Percentiles rank a stretch among this genome's conserved stretches.
phyloP scores from a whole-genome alignment of 805 yeast genomes.

The Brettanomyces sp. region DNA sequence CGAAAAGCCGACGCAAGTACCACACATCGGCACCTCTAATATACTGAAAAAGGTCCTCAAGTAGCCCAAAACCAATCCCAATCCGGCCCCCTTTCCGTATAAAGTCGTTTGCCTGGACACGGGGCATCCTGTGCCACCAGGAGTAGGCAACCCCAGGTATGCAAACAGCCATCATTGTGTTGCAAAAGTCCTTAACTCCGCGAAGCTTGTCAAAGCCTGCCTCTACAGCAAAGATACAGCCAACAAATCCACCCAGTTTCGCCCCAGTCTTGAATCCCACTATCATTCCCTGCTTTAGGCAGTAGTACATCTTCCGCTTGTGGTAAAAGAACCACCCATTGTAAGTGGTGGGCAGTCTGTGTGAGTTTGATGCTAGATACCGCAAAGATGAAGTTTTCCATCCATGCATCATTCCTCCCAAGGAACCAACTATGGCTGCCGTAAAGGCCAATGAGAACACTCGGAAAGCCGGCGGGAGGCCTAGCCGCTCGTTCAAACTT shows the following conservation, averaged over 20 bases:
- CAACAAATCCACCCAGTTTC: constrained; percentile 35
- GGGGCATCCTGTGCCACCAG: constrained; percentile 30
- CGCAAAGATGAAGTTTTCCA: constrained; percentile 44
- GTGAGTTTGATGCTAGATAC: constrained; percentile 74
- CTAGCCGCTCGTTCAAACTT: constrained; percentile 28
- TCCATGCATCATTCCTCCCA: constrained; percentile 54
- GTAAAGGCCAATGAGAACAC: constrained; percentile 31
- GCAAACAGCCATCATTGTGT: constrained; percentile 52
- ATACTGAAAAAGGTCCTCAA: constrained; percentile 56
- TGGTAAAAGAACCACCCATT: constrained; percentile 89
- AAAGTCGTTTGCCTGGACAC: constrained; percentile 32
- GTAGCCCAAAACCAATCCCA: constrained; percentile 54
- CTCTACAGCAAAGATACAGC: constrained; percentile 51
- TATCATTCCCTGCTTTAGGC: constrained; percentile 46
- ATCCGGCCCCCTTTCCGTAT: constrained; percentile 44
- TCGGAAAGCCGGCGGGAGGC: constrained; percentile 38
- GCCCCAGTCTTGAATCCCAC: constrained; percentile 35
- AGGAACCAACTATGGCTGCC: constrained; percentile 34
- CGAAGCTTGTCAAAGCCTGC: constrained; percentile 46
- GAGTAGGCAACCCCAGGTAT: constrained; percentile 46
- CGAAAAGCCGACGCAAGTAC: constrained; percentile 37
- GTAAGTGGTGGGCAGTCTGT: constrained; percentile 63
- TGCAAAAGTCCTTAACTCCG: constrained; percentile 45
- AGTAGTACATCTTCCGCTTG: constrained; percentile 70
- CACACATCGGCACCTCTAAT: constrained; percentile 55